Conservation (phyloP, 352 stramenopile genomes). For the Phytopythium sindhum region DNA sequence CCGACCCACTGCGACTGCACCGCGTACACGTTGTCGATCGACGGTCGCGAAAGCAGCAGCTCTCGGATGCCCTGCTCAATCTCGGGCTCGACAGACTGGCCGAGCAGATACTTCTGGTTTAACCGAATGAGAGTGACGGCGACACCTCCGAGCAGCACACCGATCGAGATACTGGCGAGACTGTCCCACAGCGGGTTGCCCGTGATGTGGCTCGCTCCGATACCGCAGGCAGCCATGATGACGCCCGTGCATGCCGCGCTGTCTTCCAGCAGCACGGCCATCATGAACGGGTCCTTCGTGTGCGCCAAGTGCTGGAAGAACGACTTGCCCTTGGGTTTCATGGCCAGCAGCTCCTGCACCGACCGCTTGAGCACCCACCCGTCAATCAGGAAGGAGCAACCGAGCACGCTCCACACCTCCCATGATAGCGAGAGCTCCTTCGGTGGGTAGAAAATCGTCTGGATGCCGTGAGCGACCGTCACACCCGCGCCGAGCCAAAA, state of each 20-base stretch:
- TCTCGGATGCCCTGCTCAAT: slow-evolving; percentile 82
- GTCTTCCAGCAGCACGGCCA: slow-evolving; percentile 97
- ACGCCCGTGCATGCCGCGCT: slow-evolving; percentile 95
- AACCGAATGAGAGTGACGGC: slow-evolving; percentile 90
- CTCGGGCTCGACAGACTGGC: slow-evolving; percentile 94
- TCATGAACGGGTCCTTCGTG: slow-evolving; percentile 95
- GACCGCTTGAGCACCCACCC: slow-evolving; percentile 94
- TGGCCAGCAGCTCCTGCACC: slow-evolving; percentile 76
- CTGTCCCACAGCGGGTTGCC: slow-evolving; percentile 95
- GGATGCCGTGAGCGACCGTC: slow-evolving; percentile 90
- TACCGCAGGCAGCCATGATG: slow-evolving; percentile 93
- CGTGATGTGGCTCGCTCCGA: slow-evolving; percentile 90
- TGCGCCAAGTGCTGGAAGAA: slow-evolving; percentile 65
- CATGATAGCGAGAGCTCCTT: slow-evolving; percentile 66
- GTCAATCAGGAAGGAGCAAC: slow-evolving; percentile 94
- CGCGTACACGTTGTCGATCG: slow-evolving; percentile 93
- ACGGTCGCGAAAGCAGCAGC: slow-evolving; percentile 75
- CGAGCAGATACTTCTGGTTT: slow-evolving; percentile 97
- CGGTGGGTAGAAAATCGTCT: slow-evolving; percentile 76
- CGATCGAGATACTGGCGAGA: slow-evolving; percentile 95
- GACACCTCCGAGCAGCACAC: slow-evolving; percentile 91
- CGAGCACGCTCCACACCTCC: slow-evolving; percentile 96
- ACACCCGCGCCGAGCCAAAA: slow-evolving; percentile 97
- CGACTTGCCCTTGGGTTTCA: slow-evolving; percentile 69
- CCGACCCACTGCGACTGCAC: slow-evolving; percentile 98